Evolutionary conservation across 2,329 filamentous ascomycete species (phyloP), one percentile per base, ranked within the genome.

Genomic region (Aspergillus unguis): DNA sequence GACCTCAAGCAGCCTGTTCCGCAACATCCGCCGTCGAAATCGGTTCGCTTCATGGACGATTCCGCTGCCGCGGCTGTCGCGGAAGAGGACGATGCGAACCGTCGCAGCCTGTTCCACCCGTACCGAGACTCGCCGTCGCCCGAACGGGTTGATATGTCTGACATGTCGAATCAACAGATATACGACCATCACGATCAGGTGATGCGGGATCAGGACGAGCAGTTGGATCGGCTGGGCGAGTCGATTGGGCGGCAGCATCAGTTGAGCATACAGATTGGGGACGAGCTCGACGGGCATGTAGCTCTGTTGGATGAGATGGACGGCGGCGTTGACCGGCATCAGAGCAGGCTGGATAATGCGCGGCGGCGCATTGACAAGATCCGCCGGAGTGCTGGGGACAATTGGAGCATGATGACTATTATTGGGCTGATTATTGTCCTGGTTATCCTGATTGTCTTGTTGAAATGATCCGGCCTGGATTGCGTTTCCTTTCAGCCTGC

Each of bases 231-330:
- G 7, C 77, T 99, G 3, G 90, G 92, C n/a, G 83, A 85, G 64
- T 90, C 85, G 53, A 96, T 99, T 61, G 83, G 88, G 3, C 84
- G 94, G 36, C 94, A 97, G 76, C 81, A 95, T 45, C 90, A 97
- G 75, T 79, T 99, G 56, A 92, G 87, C 67, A 95, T 96, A 76
- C 90, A 94, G 75, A 97, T 99, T 65, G 92, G 94, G 29, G 89
- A 96, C 69, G 94, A 99, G 78, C 80, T 99, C 33, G 94, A 97
- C 63, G 87, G 85, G 61, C 94, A 99, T 65, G 88, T 95, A 35
- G 80, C 87, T 62, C 79, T 99, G 78, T 78, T 99, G 29, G 92
- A 96, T 69, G 92, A 96, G 64, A 85, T 95, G 41, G 94, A 97
- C 66, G 81, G 82, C 41, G 81, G 86, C 23, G 88, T 92, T 6